Base-by-base conservation (phyloP, 129 eudicot genomes). In the Silybum marianum region DNA sequence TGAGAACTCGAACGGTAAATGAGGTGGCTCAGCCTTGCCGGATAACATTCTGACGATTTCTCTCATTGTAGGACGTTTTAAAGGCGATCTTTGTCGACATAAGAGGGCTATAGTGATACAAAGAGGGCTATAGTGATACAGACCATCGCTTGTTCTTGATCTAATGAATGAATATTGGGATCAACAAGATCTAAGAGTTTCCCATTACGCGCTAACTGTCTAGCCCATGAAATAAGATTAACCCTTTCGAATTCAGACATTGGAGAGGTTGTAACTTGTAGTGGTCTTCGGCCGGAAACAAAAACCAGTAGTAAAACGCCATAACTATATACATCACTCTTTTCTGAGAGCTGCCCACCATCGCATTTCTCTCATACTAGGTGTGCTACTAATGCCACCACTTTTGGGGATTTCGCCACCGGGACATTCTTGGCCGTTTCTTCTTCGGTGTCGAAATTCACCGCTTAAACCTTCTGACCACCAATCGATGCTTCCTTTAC, bases 221-320 rank as follows among this genome's bases (percentile, higher is more conserved):
- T 73, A 39, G 99, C 99, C 99, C 99, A 95, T 2, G 99, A 95
- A 67, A 92, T 86, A 73, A 95, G 84, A 87, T 95, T 95, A 21
- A 98, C 99, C 89, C 99, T 85, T 75, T 95, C 99, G 14, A 92
- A 95, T 72, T 95, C 99, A 5, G 99, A 91, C 95, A 95, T 86
- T 1, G 98, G 99, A 2, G 99, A 95, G 51, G 99, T 98, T 48
- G 90, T 88, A 1, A 95, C 99, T 83, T 95, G 99, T 69, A 95
- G 69, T 2, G 99, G 99, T 87, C 99, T 84, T 23, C 99, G 77
- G 23, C 99, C 99, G 1, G 99, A 95, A 22, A 95, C 91, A 34
- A 95, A 24, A 71, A 95, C 99, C 51, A 95, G 69, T 24, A 95
- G 65, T 23, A 95, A 86, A 60, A 95, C 99, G 10, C 99, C 98